These are phyloP conservation scores for Strobilomyces confusus DNA, from an alignment of 768 basidiomycete species.

Conservation along the genomic window DNA sequence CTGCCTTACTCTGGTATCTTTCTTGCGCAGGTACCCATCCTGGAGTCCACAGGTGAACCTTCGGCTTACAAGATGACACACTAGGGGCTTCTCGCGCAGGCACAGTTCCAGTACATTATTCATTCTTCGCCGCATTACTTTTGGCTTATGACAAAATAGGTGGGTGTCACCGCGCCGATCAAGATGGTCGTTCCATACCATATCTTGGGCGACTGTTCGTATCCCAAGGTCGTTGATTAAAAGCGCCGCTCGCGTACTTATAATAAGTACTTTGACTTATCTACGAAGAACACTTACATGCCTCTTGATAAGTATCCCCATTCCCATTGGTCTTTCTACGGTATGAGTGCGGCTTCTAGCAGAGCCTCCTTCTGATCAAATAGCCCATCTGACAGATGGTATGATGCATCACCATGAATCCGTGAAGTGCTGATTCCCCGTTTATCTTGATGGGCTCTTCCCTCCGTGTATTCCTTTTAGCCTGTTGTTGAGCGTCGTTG, in stretches of 20 bases:
- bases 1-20: no score
- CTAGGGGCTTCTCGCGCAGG: background rate
- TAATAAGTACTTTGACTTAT: constrained; percentile 1
- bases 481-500: background rate
- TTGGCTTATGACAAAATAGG: background rate
- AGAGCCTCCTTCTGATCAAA: background rate
- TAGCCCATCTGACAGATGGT: background rate
- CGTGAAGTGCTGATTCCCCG: background rate
- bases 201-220: background rate
- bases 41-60: no score
- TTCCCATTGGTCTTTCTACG: constrained; percentile 7
- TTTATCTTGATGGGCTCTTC: constrained; percentile 1
- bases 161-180: background rate
- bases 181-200: background rate
- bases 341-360: background rate
- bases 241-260: background rate
- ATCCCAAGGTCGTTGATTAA: background rate
- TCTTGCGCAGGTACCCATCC: no score
- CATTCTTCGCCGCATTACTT: background rate
- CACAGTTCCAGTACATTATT: background rate
- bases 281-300: background rate
- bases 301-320: constrained; percentile 7
- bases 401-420: background rate
- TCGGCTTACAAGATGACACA: background rate
- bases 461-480: constrained; percentile 8